Evolutionary conservation across 108 stramenopile species (phyloP).

Genomic region (Pseudonitzschia multiseries): DNA sequence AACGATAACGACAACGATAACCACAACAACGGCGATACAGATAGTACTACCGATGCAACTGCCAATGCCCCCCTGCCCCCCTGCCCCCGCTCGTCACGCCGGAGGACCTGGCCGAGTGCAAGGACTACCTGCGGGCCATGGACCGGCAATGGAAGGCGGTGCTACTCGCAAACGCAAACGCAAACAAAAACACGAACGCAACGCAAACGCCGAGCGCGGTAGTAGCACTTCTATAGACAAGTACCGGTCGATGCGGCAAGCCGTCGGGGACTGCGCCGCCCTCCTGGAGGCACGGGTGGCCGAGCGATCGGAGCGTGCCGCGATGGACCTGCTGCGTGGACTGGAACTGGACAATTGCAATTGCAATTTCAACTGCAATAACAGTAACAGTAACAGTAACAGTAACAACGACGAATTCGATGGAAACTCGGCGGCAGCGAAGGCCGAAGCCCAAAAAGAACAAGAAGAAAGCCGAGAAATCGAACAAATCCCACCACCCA

Average conservation of each 20-base stretch:
- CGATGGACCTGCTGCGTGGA: neutral
- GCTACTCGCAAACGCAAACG: neutral
- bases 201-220: slow-evolving; percentile 1
- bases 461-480: slow-evolving; percentile 12
- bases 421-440: neutral
- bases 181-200: neutral
- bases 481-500: neutral
- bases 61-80: too few relatives aligned
- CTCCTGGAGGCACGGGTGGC: neutral
- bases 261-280: slow-evolving; percentile 5
- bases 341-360: too few relatives aligned
- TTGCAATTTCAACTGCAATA: too few relatives aligned
- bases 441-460: neutral
- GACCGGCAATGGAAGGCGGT: neutral
- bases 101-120: neutral
- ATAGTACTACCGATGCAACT: too few relatives aligned
- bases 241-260: slow-evolving; percentile 10
- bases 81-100: neutral
- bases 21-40: too few relatives aligned
- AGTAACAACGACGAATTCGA: slow-evolving; percentile 11
- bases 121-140: neutral
- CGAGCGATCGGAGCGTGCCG: slow-evolving; percentile 9
- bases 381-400: too few relatives aligned
- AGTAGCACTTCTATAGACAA: slow-evolving; percentile 7
- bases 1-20: too few relatives aligned